Base-by-base conservation (phyloP, 441 rosid genomes). In the Manihot esculenta region DNA sequence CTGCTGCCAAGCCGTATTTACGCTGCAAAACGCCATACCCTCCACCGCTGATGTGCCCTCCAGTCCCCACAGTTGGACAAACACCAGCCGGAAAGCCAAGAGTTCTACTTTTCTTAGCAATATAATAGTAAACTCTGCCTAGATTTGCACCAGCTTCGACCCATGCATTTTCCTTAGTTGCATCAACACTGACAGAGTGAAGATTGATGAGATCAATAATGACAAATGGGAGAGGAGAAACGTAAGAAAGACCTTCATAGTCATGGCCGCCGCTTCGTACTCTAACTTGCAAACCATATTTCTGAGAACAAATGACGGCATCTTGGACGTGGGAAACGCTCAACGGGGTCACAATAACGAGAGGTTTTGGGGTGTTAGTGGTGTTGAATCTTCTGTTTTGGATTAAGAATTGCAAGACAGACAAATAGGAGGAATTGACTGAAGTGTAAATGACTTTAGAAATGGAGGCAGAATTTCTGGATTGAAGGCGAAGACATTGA, bases 11-110 rank as follows among this genome's bases (percentile, higher is more conserved):
- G 1, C 92, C 95, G 26, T 70, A 76, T 50, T 87, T 91, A 48
- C 93, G 62, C 64, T 85, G 0, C 84, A 91, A 51, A 0, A 74
- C 71, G 9, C 97, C 92, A 30, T 84, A 85, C 1, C 93, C 93
- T 0, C 82, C 95, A 0, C 93, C 93, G 20, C 87, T 86, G 8
- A 89, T 17, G 61, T 89, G 93, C 0, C 94, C 91, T 0, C 93
- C 91, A 20, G 81, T 83, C 1, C 93, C 91, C 1, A 85, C 85
- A 5, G 90, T 85, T 0, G 85, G 86, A 45, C 90, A 86, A 73
- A 74, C 60, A 8, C 97, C 97, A 0, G 84, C 93, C 0, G 93
- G 90, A 55, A 85, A 89, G 0, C 85, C 95, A 11, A 61, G 83
- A 14, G 69, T 45, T 42, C 65, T 75, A 20, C 90, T 86, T 66